phyloP scores from a whole-genome alignment of 1,139 yeast species.

The Kodamaea anthophila region DNA sequence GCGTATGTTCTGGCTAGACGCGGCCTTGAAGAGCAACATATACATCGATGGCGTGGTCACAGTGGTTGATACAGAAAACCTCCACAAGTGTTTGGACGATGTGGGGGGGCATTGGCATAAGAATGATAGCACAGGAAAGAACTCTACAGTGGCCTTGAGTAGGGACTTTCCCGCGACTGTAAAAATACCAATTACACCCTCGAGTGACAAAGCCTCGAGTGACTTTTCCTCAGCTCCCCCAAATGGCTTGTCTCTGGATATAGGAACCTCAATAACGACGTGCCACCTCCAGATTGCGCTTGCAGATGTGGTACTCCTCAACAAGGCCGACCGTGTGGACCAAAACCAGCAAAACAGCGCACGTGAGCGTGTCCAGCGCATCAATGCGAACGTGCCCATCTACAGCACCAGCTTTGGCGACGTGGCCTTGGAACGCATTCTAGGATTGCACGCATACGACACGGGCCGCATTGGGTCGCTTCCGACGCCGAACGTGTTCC shows the following conservation, averaged over 20 bases:
- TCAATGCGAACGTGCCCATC: constrained; percentile 67
- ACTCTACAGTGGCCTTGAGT: too few relatives aligned
- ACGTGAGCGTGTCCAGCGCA: constrained; percentile 38
- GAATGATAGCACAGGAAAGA: constrained; percentile 21
- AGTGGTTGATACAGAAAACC: constrained; percentile 75
- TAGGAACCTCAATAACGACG: too few relatives aligned
- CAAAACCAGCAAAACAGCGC: constrained; percentile 14
- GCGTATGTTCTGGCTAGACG: constrained; percentile 95
- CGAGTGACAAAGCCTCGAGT: too few relatives aligned
- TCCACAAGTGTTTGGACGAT: constrained; percentile 63
- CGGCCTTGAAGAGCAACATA: constrained; percentile 74
- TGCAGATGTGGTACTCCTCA: constrained; percentile 76
- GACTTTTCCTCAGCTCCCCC: too few relatives aligned
- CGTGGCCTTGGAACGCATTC: constrained; percentile 49
- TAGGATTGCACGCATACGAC: constrained; percentile 81
- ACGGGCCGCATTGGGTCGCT: constrained; percentile 18
- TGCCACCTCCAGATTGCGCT: constrained; percentile 88
- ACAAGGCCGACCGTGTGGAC: constrained; percentile 58
- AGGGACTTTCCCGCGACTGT: too few relatives aligned
- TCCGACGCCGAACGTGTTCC: constrained; percentile 23
- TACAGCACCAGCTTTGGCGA: constrained; percentile 68
- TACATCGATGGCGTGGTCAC: constrained; percentile 93
- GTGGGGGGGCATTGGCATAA: constrained; percentile 62
- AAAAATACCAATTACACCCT: too few relatives aligned
- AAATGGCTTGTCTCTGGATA: too few relatives aligned